Conservation (phyloP, 2,329 filamentous ascomycete species). For the Pseudocercospora musae region DNA sequence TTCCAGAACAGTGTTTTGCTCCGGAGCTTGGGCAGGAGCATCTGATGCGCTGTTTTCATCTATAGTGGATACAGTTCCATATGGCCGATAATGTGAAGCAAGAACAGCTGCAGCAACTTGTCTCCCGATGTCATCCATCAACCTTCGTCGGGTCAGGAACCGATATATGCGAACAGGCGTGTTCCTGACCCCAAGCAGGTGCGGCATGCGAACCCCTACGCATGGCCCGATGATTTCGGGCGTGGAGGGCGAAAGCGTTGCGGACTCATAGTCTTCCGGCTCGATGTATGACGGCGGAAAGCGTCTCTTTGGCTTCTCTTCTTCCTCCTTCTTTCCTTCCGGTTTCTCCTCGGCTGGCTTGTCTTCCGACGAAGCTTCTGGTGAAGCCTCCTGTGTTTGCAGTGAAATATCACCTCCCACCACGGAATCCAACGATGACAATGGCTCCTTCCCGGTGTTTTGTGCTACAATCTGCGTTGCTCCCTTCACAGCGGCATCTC, state of each 20-base stretch:
- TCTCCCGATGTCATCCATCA: conserved; percentile 85
- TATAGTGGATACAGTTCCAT: conserved; percentile 29
- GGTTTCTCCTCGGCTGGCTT: conserved; percentile 23
- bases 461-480: conserved; percentile 17
- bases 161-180: conserved; percentile 82
- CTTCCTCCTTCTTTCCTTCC: conserved; percentile 31
- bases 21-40: conserved; percentile 43
- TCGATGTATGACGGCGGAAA: conserved; percentile 73
- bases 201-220: conserved; percentile 72
- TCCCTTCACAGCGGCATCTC: conserved; percentile 29
- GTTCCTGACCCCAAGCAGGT: conserved; percentile 88
- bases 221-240: conserved; percentile 72
- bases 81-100: conserved; percentile 49
- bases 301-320: conserved; percentile 47
- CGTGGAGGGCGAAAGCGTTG: conserved; percentile 61
- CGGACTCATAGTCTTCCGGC: conserved; percentile 66
- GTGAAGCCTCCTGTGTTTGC: conserved; percentile 4
- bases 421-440: conserved; percentile 11
- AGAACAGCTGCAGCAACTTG: conserved; percentile 85
- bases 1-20: conserved; percentile 63
- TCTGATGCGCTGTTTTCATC: conserved; percentile 27
- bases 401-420: neutral
- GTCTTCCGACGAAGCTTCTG: conserved; percentile 10
- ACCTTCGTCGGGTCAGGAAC: conserved; percentile 76
- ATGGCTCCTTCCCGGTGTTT: neutral